Percentiles rank a stretch among this genome's conserved stretches.
phyloP scores from a whole-genome alignment of 176 grass and related monocot species.

The Alopecurus myosuroides region DNA sequence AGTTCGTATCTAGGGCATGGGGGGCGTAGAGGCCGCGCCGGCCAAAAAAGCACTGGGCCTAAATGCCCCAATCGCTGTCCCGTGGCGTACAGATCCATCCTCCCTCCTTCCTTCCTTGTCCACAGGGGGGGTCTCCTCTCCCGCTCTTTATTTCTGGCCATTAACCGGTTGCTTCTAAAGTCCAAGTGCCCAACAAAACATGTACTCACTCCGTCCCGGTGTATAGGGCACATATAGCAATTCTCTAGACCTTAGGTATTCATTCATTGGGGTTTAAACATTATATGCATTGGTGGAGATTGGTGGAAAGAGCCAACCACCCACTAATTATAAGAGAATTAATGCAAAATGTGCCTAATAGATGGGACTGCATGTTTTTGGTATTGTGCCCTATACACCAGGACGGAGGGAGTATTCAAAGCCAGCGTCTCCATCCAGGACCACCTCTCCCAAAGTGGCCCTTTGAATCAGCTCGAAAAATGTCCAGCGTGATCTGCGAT shows the following conservation, averaged over 20 bases:
- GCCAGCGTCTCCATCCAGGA: neutral
- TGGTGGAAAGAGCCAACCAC: too few species aligned
- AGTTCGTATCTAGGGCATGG: neutral
- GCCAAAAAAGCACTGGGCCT: conserved; percentile 37
- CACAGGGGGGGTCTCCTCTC: neutral
- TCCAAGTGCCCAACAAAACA: conserved; percentile 11
- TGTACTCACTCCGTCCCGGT: too few species aligned
- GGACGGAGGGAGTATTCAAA: too few species aligned
- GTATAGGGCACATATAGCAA: too few species aligned
- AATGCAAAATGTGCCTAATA: too few species aligned
- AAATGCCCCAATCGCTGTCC: conserved; percentile 37
- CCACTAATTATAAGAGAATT: too few species aligned
- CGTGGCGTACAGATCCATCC: conserved; percentile 23
- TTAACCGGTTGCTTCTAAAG: conserved; percentile 1
- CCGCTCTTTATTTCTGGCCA: neutral
- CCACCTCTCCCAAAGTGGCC: conserved; percentile 22
- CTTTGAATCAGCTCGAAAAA: neutral
- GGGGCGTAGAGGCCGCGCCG: neutral
- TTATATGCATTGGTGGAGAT: too few species aligned
- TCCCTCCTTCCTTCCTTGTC: neutral
- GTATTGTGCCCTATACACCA: too few species aligned
- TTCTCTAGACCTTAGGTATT: too few species aligned
- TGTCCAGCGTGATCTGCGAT: neutral
- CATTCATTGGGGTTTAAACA: too few species aligned
- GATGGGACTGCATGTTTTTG: too few species aligned